These are phyloP conservation scores for Neofusicoccum umdonicola DNA, from an alignment of 2,329 filamentous ascomycete genomes.

Conservation along the genomic window DNA sequence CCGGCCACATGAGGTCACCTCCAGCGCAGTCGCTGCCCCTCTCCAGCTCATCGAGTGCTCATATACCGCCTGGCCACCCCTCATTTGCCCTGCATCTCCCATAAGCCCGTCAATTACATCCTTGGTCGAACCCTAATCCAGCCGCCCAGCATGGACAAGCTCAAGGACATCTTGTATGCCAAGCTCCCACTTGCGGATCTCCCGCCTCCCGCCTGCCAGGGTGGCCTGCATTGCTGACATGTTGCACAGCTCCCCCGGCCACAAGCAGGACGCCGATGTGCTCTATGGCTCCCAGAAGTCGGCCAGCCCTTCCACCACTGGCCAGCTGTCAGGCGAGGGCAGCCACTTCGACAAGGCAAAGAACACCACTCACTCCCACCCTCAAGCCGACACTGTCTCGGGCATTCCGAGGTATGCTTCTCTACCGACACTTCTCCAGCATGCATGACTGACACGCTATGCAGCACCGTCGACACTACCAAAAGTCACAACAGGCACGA, in stretches of 20 bases:
- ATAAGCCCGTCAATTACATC: background rate
- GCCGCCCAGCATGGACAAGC: constrained; percentile 40
- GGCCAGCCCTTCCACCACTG: background rate
- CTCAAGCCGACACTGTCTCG: background rate
- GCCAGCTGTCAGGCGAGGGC: constrained; percentile 23
- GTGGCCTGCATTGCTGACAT: background rate
- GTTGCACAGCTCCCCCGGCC: constrained; percentile 26
- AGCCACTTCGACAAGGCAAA: constrained; percentile 21
- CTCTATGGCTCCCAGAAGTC: constrained; percentile 25
- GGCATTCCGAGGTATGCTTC: background rate
- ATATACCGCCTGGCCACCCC: background rate
- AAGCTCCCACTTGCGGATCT: background rate
- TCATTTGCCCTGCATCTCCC: background rate
- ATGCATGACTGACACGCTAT: background rate
- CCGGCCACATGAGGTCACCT: constrained; percentile 18
- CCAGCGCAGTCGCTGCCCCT: background rate
- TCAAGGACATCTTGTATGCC: constrained; percentile 45
- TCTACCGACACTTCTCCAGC: background rate
- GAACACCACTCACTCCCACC: background rate
- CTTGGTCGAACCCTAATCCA: background rate
- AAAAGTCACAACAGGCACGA: background rate
- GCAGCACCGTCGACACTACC: background rate
- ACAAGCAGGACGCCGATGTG: constrained; percentile 36
- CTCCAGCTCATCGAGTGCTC: background rate
- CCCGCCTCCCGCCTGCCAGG: background rate